Evolutionary conservation across 805 yeast genomes (phyloP), one percentile per base, ranked within the genome.

Genomic region (Helenozyma baotianmanensis): DNA sequence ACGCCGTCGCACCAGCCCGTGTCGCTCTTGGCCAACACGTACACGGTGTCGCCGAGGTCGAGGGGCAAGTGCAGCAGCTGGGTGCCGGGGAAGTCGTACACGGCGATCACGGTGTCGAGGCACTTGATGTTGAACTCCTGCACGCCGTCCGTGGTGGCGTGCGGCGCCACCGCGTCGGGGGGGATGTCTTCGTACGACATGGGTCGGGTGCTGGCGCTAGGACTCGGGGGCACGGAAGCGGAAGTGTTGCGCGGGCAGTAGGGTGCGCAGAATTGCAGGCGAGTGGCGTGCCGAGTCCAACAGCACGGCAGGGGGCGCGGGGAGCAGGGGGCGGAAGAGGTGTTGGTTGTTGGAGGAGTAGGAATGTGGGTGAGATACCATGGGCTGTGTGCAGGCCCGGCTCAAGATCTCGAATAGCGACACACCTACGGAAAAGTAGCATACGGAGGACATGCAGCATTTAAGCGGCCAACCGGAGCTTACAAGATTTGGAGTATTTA

Each of bases 1-100:
- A 81, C 67, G 9, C 96, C 95, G 54, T 87, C 95, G 92, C 94
- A 85, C 96, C 95, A 87, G 2, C 87, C 84, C 2, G 76, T 54
- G 24, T 71, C 74, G 11, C 76, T 64, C 39, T 81, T 82, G 11
- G 70, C 53, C n/a, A 84, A 51, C 10, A 87, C 92, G 45, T 80
- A 74, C 1, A 87, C 61, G 3, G 82, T 68, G 42, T 83, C 94
- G 13, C 88, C 90, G n/a, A 71, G 60, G 33, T 56, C 58, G 14
- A 82, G 56, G 14, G 72, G 70, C 25, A 82, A 58, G 27, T 76
- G 70, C 25, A 72, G 68, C 1, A 75, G 62, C 34, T 68, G 70
- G 3, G 74, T 74, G 4, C 75, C 70, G 13, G 69, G 72, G 51
- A 69, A 78, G 38, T 75, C 80, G 39, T 74, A 71, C 10, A 75